Percentiles rank a stretch among this genome's conserved stretches.
Conservation (phyloP, 2,329 filamentous ascomycete species). For the Aspergillus texensis region DNA sequence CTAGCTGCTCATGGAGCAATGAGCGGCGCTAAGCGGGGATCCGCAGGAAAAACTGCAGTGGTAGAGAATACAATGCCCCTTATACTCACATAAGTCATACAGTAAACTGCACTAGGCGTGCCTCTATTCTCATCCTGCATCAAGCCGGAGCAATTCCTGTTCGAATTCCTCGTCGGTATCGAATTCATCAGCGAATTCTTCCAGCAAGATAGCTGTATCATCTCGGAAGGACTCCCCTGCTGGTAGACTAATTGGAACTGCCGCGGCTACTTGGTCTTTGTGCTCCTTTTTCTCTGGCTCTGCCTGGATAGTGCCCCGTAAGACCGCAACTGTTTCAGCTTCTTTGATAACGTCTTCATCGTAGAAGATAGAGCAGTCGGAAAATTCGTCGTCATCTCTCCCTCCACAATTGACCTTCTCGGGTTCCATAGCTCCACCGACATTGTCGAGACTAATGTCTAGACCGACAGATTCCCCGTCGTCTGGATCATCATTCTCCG, state of each 20-base stretch:
- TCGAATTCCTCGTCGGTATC: conserved; percentile 25
- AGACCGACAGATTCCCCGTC: conserved; percentile 2
- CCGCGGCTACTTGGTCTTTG: background rate
- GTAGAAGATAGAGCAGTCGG: conserved; percentile 37
- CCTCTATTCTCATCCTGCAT: conserved; percentile 15
- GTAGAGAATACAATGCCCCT: background rate
- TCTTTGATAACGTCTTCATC: conserved; percentile 32
- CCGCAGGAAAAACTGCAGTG: background rate
- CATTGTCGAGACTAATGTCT: background rate
- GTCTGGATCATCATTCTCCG: conserved; percentile 26
- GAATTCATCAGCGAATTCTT: conserved; percentile 26
- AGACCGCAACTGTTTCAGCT: conserved; percentile 20
- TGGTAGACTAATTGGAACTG: conserved; percentile 10
- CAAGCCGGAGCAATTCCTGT: conserved; percentile 21
- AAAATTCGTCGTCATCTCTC: conserved; percentile 35
- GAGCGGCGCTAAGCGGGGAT: background rate
- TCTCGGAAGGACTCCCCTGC: conserved; percentile 36
- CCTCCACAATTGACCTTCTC: background rate
- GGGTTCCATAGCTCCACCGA: conserved; percentile 1
- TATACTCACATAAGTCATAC: conserved; percentile 3
- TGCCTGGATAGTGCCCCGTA: background rate
- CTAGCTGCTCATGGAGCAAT: background rate
- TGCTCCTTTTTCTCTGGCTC: conserved; percentile 4
- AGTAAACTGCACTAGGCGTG: background rate
- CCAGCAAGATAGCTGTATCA: conserved; percentile 35